Evolutionary conservation across 352 stramenopile genomes (phyloP), one percentile per base, ranked within the genome.

Genomic region (Pythium volutum): DNA sequence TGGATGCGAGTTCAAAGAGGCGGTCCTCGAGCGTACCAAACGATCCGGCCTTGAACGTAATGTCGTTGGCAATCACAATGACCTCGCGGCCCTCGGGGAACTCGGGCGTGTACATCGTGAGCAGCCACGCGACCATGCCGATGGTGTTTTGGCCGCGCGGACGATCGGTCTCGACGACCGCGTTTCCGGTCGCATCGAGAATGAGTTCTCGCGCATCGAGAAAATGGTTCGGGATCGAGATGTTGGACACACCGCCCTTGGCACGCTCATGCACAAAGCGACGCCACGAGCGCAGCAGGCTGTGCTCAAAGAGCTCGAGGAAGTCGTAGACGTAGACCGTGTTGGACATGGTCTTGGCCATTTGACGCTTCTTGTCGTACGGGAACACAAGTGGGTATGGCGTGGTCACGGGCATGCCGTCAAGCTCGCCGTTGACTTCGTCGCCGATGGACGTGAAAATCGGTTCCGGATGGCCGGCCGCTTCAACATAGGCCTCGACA

Each of bases 281-380:
- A 38, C 96, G 82, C 97, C 97, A 99, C 43, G 96, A 81, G 31
- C 95, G 83, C 69, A 99, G 76, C 45, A 99, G 72, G 36, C 93
- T 96, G 64, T 96, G 92, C 83, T 99, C 96, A 66, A 99, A 98
- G 25, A 99, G 79, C 63, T 98, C 96, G 34, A 99, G 79, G 71
- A 99, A 98, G 79, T 99, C 98, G 82, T 99, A 99, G 65, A 96
- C 97, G 75, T 99, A 99, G 11, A 98, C 98, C 26, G 97, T 99
- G 76, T 98, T 98, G 59, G 98, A 98, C 79, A 97, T 95, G 69
- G 89, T 81, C 63, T 94, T 92, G 25, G 90, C 91, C 67, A 97
- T 83, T 71, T 95, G 69, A 79, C 87, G 72, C 87, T 98, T 86
- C 83, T 89, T 81, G 88, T 98, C 91, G 73, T 99, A 99, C 36